Evolutionary conservation across 139 green algal species (phyloP).

Genomic region (Edaphochlamys debaryana): DNA sequence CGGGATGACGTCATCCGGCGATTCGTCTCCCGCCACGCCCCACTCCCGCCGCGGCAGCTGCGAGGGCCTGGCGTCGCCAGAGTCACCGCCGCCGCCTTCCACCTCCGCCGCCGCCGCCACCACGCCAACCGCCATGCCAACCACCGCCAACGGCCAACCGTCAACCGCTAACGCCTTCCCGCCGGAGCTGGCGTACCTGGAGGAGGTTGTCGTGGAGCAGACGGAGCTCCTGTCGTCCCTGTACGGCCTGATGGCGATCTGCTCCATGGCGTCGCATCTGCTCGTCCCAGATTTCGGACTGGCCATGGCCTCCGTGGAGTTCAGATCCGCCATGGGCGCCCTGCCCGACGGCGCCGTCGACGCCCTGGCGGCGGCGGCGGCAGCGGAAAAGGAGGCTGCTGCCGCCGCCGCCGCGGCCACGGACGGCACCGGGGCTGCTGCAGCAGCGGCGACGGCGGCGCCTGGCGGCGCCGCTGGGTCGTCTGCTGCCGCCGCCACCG

Average conservation of each 20-base stretch:
- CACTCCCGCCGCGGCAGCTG: too few species aligned
- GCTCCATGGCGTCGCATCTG: conserved; percentile 15
- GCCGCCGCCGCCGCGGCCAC: neutral
- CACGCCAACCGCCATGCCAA: too few species aligned
- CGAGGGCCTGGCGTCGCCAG: too few species aligned
- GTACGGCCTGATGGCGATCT: conserved; percentile 27
- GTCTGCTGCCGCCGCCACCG: conserved; percentile 19
- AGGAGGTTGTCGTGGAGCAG: conserved; percentile 25
- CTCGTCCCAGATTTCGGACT: conserved; percentile 9
- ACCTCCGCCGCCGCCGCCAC: neutral
- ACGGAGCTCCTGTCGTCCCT: conserved; percentile 25
- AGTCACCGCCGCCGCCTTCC: too few species aligned
- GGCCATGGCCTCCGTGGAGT: conserved; percentile 15
- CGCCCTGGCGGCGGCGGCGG: conserved; percentile 5
- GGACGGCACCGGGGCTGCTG: neutral
- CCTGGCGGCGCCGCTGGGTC: too few species aligned
- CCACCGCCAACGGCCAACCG: too few species aligned
- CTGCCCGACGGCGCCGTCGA: neutral
- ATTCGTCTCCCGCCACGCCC: too few species aligned
- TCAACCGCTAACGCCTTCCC: too few species aligned
- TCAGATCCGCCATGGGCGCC: conserved; percentile 6
- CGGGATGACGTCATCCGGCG: too few species aligned
- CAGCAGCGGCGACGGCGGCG: neutral
- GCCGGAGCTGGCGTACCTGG: conserved; percentile 2
- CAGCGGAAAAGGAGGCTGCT: too few species aligned